Conservation (phyloP, 495 filamentous ascomycete genomes). For the Xylaria telfairii region DNA sequence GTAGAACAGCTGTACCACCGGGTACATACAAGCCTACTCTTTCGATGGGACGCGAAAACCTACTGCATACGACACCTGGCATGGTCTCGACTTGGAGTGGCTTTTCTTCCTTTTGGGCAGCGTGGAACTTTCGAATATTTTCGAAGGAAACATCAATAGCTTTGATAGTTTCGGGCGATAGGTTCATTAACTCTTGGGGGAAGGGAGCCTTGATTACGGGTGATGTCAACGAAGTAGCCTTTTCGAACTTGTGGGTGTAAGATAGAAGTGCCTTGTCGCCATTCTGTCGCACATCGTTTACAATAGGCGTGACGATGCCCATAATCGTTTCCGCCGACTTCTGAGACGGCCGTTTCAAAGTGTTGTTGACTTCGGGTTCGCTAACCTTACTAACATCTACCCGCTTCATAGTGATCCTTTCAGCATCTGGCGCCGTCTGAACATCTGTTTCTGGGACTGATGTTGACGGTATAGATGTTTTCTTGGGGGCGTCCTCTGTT, state of each 20-base stretch:
- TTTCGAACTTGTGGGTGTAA: slow-evolving; percentile 97
- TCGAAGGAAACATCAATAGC: slow-evolving; percentile 94
- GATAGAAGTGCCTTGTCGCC: slow-evolving; percentile 88
- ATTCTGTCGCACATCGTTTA: slow-evolving; percentile 77
- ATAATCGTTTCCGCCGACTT: slow-evolving; percentile 89
- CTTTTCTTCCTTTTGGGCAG: slow-evolving; percentile 78
- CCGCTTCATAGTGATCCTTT: slow-evolving; percentile 82
- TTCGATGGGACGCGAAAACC: slow-evolving; percentile 91
- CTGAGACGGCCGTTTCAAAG: slow-evolving; percentile 87
- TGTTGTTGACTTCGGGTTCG: slow-evolving; percentile 65
- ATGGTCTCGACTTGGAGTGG: slow-evolving; percentile 89
- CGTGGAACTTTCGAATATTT: slow-evolving; percentile 93
- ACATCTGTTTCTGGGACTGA: slow-evolving; percentile 33
- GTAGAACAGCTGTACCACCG: slow-evolving; percentile 93
- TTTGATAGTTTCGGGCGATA: slow-evolving; percentile 78
- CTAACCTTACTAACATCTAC: slow-evolving; percentile 69
- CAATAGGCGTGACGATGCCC: slow-evolving; percentile 86
- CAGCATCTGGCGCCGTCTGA: slow-evolving; percentile 59
- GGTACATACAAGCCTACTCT: slow-evolving; percentile 94
- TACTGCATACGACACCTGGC: slow-evolving; percentile 93
- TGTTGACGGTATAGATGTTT: slow-evolving; percentile 28
- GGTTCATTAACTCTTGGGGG: slow-evolving; percentile 80
- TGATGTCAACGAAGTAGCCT: slow-evolving; percentile 85
- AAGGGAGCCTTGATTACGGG: slow-evolving; percentile 90
- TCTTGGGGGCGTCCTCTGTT: slow-evolving; percentile 46